Conservation (phyloP, 192 early-diverging fungal genomes). For the Coemansia sp. region DNA sequence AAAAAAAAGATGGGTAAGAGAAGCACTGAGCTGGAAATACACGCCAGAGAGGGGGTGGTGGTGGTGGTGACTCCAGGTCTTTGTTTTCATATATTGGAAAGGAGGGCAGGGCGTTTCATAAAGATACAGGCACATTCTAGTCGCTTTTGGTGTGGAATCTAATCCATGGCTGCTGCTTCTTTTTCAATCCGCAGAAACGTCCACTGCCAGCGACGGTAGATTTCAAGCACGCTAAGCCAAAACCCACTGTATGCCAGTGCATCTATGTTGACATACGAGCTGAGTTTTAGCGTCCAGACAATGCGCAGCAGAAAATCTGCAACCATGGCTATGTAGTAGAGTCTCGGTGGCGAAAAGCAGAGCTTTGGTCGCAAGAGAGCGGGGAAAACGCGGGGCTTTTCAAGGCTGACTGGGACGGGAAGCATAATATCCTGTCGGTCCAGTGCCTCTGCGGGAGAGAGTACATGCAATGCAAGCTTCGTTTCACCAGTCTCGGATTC, state of each 20-base stretch:
- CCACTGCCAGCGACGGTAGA: slow-evolving; percentile 91
- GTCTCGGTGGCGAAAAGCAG: slow-evolving; percentile 60
- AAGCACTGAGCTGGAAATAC: no score
- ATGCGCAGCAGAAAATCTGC: slow-evolving; percentile 81
- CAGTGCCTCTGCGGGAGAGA: slow-evolving; percentile 24
- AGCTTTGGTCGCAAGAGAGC: slow-evolving; percentile 61
- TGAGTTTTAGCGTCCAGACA: slow-evolving; percentile 81
- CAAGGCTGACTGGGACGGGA: background rate
- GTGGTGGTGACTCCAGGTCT: no score
- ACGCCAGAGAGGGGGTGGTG: no score
- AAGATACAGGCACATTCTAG: no score
- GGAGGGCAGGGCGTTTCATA: no score
- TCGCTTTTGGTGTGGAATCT: no score
- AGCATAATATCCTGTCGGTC: background rate
- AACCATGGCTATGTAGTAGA: slow-evolving; percentile 81
- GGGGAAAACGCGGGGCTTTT: slow-evolving; percentile 16
- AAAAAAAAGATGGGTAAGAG: no score
- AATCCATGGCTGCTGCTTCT: slow-evolving; percentile 21
- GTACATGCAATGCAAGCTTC: background rate
- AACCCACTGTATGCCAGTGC: slow-evolving; percentile 71
- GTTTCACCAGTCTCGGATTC: background rate
- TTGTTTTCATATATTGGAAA: no score
- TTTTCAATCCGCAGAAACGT: slow-evolving; percentile 87
- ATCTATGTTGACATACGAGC: slow-evolving; percentile 62
- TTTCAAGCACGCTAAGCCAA: slow-evolving; percentile 77